These are phyloP conservation scores for Pogostemon cablin DNA, from an alignment of 257 asterid species.

Conservation along the genomic window DNA sequence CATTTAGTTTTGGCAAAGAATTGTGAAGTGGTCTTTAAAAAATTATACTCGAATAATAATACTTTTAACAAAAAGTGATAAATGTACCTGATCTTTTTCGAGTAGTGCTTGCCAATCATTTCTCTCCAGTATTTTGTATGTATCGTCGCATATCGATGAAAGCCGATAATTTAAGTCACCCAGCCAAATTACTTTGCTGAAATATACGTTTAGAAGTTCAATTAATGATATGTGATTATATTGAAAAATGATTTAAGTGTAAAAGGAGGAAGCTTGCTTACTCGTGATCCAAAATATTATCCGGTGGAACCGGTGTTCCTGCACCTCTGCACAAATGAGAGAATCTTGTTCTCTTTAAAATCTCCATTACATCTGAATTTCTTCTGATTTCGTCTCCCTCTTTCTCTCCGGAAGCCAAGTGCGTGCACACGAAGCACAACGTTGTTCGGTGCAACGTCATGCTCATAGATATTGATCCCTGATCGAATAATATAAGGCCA, in stretches of 20 bases:
- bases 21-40: not conserved
- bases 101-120: conserved; percentile 72
- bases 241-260: no score
- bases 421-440: conserved; percentile 81
- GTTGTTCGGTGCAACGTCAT: conserved; percentile 56
- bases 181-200: conserved; percentile 81
- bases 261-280: conserved; percentile 31
- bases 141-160: conserved; percentile 40
- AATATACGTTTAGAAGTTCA: not conserved
- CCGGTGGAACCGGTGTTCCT: conserved; percentile 39
- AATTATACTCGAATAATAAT: not conserved
- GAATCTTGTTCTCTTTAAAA: conserved; percentile 64
- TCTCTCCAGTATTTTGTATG: conserved; percentile 50
- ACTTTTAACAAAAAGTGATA: no score
- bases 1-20: not conserved
- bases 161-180: conserved; percentile 94
- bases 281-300: conserved; percentile 71
- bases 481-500: not conserved
- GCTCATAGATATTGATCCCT: conserved; percentile 82
- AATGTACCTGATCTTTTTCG: conserved; percentile 69
- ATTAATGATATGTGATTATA: no score
- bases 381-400: conserved; percentile 66
- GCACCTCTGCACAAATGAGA: conserved; percentile 31
- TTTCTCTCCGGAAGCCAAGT: conserved; percentile 77
- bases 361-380: conserved; percentile 63